Evolutionary conservation across 306 rosid genomes (phyloP).

Genomic region (apple (Malus domestica)): DNA sequence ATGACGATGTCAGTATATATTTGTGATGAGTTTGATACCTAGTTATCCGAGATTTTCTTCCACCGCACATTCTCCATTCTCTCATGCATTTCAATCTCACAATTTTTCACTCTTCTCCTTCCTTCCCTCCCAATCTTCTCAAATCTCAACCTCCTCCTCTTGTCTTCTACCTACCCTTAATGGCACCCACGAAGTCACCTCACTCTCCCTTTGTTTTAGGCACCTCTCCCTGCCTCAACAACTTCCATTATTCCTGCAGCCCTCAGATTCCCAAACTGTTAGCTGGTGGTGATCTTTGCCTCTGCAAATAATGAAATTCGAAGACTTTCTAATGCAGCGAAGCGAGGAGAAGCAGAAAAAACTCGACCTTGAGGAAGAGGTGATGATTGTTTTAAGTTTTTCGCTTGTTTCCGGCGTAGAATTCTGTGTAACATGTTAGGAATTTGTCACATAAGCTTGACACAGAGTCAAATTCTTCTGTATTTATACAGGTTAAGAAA

Average conservation of each 20-base stretch:
- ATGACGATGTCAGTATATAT: too few species aligned
- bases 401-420: neutral
- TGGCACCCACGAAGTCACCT: conserved; percentile 46
- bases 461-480: neutral
- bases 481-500: conserved; percentile 44
- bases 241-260: neutral
- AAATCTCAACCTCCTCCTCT: neutral
- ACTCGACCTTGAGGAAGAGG: conserved; percentile 66
- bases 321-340: conserved; percentile 61
- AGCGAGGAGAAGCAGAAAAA: conserved; percentile 41
- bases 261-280: neutral
- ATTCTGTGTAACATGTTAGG: neutral
- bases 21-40: neutral
- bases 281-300: neutral
- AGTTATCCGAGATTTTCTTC: neutral
- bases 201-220: neutral
- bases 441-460: neutral
- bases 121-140: neutral
- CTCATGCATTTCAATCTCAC: neutral
- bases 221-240: neutral
- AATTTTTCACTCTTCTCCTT: neutral
- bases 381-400: neutral
- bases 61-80: conserved; percentile 40
- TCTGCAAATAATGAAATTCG: conserved; percentile 58
- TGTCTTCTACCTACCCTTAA: conserved; percentile 26